phyloP scores from a whole-genome alignment of 768 basidiomycete species.

The Saitozyma podzolica region DNA sequence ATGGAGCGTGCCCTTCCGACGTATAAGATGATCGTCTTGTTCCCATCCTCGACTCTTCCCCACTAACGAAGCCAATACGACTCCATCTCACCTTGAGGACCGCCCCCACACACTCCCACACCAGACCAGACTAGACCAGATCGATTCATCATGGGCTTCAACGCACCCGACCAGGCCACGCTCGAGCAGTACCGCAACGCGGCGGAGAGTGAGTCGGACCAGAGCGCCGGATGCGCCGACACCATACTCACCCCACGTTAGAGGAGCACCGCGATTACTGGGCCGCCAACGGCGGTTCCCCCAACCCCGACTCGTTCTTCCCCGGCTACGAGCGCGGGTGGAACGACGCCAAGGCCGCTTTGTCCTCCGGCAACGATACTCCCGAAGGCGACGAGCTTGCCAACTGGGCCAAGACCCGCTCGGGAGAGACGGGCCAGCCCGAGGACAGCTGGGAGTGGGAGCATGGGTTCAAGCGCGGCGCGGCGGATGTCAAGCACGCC shows the following conservation, averaged over 20 bases:
- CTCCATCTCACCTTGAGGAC: too few species aligned
- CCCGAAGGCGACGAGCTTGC: conserved; percentile 20
- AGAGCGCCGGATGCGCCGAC: too few species aligned
- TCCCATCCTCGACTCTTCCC: too few species aligned
- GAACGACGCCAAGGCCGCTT: conserved; percentile 19
- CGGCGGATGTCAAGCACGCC: conserved; percentile 18
- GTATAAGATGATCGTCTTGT: too few species aligned
- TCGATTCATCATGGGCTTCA: neutral
- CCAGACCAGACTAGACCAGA: too few species aligned
- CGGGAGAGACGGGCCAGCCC: conserved; percentile 15
- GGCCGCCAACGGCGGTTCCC: conserved; percentile 24
- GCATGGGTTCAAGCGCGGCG: conserved; percentile 32
- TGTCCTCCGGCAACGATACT: conserved; percentile 19
- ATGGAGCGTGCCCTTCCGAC: too few species aligned
- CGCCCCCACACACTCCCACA: too few species aligned
- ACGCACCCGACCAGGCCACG: conserved; percentile 9
- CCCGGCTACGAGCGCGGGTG: conserved; percentile 35
- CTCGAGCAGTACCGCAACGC: conserved; percentile 16
- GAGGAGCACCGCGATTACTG: conserved; percentile 28
- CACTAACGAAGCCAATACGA: too few species aligned
- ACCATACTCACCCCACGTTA: neutral
- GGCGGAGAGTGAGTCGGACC: conserved; percentile 7
- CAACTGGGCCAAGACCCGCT: conserved; percentile 19
- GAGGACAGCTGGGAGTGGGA: conserved; percentile 33
- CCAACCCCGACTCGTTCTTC: conserved; percentile 28